Percentiles rank a stretch among this genome's conserved stretches.
These are phyloP conservation scores for Ustilago vetiveriae DNA, from an alignment of 1,284 basidiomycete genomes.

Conservation along the genomic window DNA sequence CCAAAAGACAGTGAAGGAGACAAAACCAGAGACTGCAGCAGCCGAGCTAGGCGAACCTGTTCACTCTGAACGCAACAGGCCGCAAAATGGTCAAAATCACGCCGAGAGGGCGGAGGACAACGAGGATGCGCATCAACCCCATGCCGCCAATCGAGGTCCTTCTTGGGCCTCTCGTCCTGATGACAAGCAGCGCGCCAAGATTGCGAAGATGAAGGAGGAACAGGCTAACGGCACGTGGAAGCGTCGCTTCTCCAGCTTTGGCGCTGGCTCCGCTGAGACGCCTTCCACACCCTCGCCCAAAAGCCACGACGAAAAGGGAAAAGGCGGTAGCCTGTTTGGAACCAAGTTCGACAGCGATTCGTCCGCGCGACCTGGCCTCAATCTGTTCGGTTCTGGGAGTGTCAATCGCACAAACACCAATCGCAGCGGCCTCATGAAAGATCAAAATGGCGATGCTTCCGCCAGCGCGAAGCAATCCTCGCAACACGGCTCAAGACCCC, in stretches of 20 bases:
- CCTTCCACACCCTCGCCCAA: conserved; percentile 25
- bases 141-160: conserved; percentile 48
- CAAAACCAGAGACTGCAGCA: conserved; percentile 24
- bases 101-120: conserved; percentile 2
- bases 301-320: conserved; percentile 15
- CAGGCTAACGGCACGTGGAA: conserved; percentile 34
- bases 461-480: conserved; percentile 12
- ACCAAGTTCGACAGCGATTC: conserved; percentile 23
- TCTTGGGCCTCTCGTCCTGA: conserved; percentile 56
- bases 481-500: neutral
- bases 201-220: conserved; percentile 52
- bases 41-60: conserved; percentile 34
- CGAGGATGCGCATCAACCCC: conserved; percentile 25
- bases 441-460: conserved; percentile 21
- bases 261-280: neutral
- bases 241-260: conserved; percentile 38
- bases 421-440: conserved; percentile 7
- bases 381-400: conserved; percentile 24
- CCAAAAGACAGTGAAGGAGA: conserved; percentile 21
- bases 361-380: conserved; percentile 21
- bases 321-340: conserved; percentile 16
- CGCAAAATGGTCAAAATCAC: conserved; percentile 4
- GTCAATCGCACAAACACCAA: conserved; percentile 7
- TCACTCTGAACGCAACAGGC: conserved; percentile 34
- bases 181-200: conserved; percentile 53